A percentile compares a stretch with the other conserved stretches of the same genome.
These are phyloP conservation scores for Cercophora scortea DNA, from an alignment of 495 filamentous ascomycete genomes.

Conservation along the genomic window DNA sequence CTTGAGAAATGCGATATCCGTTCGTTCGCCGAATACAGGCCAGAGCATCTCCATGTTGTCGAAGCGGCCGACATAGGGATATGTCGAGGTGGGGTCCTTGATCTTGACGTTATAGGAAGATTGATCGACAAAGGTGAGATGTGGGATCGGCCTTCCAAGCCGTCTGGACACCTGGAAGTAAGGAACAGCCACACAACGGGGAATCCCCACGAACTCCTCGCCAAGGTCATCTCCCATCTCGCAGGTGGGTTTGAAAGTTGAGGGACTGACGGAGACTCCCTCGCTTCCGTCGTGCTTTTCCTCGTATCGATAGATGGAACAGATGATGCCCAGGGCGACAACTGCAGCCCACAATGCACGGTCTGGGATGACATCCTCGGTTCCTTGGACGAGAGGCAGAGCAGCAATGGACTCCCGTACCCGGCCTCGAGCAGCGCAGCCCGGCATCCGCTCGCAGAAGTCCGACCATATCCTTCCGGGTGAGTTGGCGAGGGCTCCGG, in stretches of 20 bases:
- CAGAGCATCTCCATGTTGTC: slow-evolving; percentile 47
- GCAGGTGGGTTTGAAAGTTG: slow-evolving; percentile 28
- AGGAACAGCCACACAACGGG: slow-evolving; percentile 38
- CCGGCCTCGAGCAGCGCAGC: slow-evolving; percentile 39
- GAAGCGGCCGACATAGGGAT: slow-evolving; percentile 38
- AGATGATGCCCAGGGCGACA: slow-evolving; percentile 43
- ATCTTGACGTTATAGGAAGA: slow-evolving; percentile 46
- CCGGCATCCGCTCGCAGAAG: slow-evolving; percentile 46
- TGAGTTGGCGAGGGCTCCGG: slow-evolving; percentile 37
- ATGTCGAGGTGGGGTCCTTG: slow-evolving; percentile 34
- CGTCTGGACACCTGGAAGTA: slow-evolving; percentile 39
- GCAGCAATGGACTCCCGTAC: slow-evolving; percentile 41
- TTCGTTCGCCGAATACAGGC: slow-evolving; percentile 43
- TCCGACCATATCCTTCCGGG: slow-evolving; percentile 46
- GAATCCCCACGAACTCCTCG: slow-evolving; percentile 41
- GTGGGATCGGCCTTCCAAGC: slow-evolving; percentile 39
- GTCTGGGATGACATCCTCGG: slow-evolving; percentile 40
- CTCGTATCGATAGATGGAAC: slow-evolving; percentile 44
- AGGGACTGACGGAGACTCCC: slow-evolving; percentile 31
- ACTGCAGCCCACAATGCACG: slow-evolving; percentile 45
- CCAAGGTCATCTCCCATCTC: slow-evolving; percentile 42
- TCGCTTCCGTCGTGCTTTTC: slow-evolving; percentile 44
- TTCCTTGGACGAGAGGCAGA: slow-evolving; percentile 38
- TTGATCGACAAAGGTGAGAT: slow-evolving; percentile 44
- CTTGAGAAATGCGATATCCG: slow-evolving; percentile 41